Evolutionary conservation across 805 yeast species (phyloP).

Genomic region (Sugiyamaella marilandica): DNA sequence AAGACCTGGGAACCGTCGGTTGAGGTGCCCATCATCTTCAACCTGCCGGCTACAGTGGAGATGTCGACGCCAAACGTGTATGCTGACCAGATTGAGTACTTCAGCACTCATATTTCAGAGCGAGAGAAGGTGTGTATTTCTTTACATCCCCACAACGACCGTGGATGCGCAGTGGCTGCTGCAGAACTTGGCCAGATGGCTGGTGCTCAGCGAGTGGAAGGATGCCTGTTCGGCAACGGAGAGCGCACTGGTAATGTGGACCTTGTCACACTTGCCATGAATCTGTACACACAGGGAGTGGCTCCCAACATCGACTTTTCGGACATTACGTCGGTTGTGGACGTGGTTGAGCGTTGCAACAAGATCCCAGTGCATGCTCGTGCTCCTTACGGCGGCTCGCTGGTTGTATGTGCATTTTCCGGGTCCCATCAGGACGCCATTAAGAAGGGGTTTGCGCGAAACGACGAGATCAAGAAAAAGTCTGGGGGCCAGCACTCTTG

Average conservation of each 20-base stretch:
- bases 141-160: slow-evolving; percentile 77
- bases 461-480: slow-evolving; percentile 29
- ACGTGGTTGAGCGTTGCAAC: slow-evolving; percentile 72
- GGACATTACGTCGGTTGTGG: slow-evolving; percentile 60
- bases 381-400: slow-evolving; percentile 78
- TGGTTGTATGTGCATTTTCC: slow-evolving; percentile 77
- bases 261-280: slow-evolving; percentile 69
- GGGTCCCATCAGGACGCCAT: slow-evolving; percentile 90
- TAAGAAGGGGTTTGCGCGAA: slow-evolving; percentile 64
- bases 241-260: slow-evolving; percentile 88
- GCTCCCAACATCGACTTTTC: slow-evolving; percentile 67
- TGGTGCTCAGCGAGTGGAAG: slow-evolving; percentile 86
- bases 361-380: slow-evolving; percentile 75
- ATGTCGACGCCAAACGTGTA: slow-evolving; percentile 75
- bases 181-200: slow-evolving; percentile 77
- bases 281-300: slow-evolving; percentile 75
- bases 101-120: slow-evolving; percentile 53
- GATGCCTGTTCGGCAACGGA: slow-evolving; percentile 80
- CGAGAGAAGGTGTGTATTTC: slow-evolving; percentile 71
- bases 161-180: slow-evolving; percentile 89
- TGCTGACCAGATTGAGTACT: slow-evolving; percentile 81
- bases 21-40: slow-evolving; percentile 67
- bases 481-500: slow-evolving; percentile 32
- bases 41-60: slow-evolving; percentile 82
- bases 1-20: slow-evolving; percentile 66